phyloP scores from a whole-genome alignment of 2,329 filamentous ascomycete genomes.

The Sporothrix humicola region DNA sequence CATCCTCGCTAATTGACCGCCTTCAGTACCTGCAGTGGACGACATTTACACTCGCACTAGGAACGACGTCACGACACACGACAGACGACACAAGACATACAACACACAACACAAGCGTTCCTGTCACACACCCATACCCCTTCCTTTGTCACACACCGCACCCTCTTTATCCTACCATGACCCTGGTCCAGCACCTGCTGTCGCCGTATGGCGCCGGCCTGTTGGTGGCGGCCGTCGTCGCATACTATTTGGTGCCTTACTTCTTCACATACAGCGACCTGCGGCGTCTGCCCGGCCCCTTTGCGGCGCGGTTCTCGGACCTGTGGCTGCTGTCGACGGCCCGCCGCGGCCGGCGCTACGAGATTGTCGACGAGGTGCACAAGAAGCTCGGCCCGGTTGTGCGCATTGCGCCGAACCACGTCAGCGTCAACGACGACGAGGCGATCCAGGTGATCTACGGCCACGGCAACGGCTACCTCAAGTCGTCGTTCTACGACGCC shows the following conservation, averaged over 20 bases:
- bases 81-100: not conserved
- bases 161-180: not conserved
- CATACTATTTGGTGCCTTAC: conserved; percentile 66
- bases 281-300: conserved; percentile 65
- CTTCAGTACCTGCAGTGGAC: not conserved
- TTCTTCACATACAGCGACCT: conserved; percentile 59
- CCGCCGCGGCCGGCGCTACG: conserved; percentile 69
- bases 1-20: not conserved
- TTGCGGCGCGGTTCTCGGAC: conserved; percentile 71
- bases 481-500: conserved; percentile 83
- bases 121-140: not conserved
- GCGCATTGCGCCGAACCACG: conserved; percentile 81
- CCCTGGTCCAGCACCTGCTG: conserved; percentile 40
- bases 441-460: conserved; percentile 81
- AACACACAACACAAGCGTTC: not conserved
- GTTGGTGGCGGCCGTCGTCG: conserved; percentile 55
- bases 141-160: not conserved
- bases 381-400: conserved; percentile 79
- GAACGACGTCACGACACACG: not conserved
- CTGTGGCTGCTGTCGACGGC: conserved; percentile 76
- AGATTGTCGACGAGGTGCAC: conserved; percentile 72
- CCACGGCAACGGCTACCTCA: conserved; percentile 76
- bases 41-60: not conserved
- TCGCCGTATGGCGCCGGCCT: conserved; percentile 56
- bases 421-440: conserved; percentile 79